Percentiles rank a stretch among this genome's conserved stretches.
These are phyloP conservation scores for Phytophthora vignae DNA, from an alignment of 352 stramenopile species.

Conservation along the genomic window DNA sequence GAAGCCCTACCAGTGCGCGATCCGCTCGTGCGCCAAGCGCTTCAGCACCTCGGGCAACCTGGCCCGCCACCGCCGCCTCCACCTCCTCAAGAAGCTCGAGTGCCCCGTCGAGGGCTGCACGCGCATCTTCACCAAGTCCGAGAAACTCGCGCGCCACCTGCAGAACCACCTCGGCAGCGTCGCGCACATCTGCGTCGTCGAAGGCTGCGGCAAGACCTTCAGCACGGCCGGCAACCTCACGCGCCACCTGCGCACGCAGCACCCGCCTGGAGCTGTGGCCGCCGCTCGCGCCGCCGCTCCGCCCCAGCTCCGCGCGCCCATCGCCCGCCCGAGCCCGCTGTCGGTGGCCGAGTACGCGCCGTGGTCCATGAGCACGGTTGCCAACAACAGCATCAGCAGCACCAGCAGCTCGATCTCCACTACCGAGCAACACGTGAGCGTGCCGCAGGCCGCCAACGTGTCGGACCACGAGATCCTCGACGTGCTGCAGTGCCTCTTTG, in stretches of 20 bases:
- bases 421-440: slow-evolving; percentile 21
- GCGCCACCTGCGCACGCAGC: slow-evolving; percentile 71
- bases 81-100: slow-evolving; percentile 58
- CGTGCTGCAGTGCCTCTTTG: slow-evolving; percentile 54
- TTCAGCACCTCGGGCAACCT: slow-evolving; percentile 76
- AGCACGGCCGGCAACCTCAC: slow-evolving; percentile 76
- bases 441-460: slow-evolving; percentile 37
- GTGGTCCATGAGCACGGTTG: slow-evolving; percentile 29
- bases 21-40: slow-evolving; percentile 61
- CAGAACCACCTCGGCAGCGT: slow-evolving; percentile 64
- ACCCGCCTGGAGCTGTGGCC: slow-evolving; percentile 50
- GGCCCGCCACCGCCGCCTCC: slow-evolving; percentile 59
- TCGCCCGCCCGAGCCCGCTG: slow-evolving; percentile 25
- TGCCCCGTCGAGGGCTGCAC: slow-evolving; percentile 59
- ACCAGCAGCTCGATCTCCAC: neutral
- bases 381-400: too few species aligned
- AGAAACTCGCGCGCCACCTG: slow-evolving; percentile 61
- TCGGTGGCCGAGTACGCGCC: slow-evolving; percentile 39
- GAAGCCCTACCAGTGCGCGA: slow-evolving; percentile 70
- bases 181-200: slow-evolving; percentile 62
- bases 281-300: slow-evolving; percentile 33
- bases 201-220: slow-evolving; percentile 71
- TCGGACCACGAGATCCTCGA: slow-evolving; percentile 57
- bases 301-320: slow-evolving; percentile 18
- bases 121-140: slow-evolving; percentile 60